Conservation (phyloP, 2,329 filamentous ascomycete genomes). For the Penicillium sp. region DNA sequence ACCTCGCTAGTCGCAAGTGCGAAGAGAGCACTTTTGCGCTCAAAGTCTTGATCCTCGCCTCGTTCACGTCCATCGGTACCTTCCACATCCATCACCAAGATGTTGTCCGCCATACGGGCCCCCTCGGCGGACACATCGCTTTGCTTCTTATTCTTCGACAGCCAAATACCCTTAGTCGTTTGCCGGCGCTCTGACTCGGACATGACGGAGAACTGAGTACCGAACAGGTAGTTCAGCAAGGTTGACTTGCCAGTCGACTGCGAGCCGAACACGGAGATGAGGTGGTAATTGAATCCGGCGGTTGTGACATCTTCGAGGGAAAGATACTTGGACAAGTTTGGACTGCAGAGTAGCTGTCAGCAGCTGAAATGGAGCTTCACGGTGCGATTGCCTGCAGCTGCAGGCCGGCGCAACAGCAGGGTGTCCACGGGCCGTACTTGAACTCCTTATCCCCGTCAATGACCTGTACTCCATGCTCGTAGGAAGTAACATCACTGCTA, state of each 20-base stretch:
- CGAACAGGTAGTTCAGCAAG: constrained; percentile 91
- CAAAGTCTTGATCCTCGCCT: constrained; percentile 98
- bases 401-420: not conserved
- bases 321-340: constrained; percentile 79
- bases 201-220: constrained; percentile 97
- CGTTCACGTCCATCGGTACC: constrained; percentile 95
- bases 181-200: constrained; percentile 90
- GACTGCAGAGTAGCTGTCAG: constrained; percentile 50
- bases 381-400: constrained; percentile 1
- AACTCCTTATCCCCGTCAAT: constrained; percentile 96
- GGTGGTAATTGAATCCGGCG: constrained; percentile 97
- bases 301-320: constrained; percentile 75
- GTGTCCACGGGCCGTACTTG: constrained; percentile 65
- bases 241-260: constrained; percentile 99
- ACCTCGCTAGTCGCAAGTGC: constrained; percentile 97
- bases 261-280: constrained; percentile 98
- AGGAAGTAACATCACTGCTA: constrained; percentile 48
- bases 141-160: constrained; percentile 89
- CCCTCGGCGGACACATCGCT: constrained; percentile 42
- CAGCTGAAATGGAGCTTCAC: not conserved
- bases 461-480: constrained; percentile 94
- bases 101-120: constrained; percentile 87
- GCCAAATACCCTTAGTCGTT: constrained; percentile 99
- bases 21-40: constrained; percentile 96
- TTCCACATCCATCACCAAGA: constrained; percentile 98